Evolutionary conservation across 2,329 filamentous ascomycete species (phyloP).

Genomic region (Blastomyces gilchristii): DNA sequence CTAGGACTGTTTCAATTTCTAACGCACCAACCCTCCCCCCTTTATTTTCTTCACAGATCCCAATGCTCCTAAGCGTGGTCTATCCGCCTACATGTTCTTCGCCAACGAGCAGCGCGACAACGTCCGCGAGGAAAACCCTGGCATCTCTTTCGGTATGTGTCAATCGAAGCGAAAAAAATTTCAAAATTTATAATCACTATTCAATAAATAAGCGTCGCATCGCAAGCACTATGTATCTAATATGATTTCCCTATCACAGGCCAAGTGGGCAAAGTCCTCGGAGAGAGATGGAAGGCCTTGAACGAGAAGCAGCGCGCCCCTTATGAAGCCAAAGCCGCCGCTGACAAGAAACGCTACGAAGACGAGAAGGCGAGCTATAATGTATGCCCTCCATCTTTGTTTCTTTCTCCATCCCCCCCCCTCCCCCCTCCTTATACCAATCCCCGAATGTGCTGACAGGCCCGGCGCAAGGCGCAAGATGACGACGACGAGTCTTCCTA

Average conservation of each 20-base stretch:
- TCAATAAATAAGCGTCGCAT: no score
- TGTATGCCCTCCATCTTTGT: constrained; percentile 44
- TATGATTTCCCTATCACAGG: constrained; percentile 40
- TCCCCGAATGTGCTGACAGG: constrained; percentile 8
- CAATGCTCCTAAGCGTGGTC: constrained; percentile 97
- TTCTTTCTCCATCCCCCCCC: not conserved
- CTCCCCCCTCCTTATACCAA: constrained; percentile 4
- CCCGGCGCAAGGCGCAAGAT: constrained; percentile 12
- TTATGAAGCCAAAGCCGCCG: constrained; percentile 91
- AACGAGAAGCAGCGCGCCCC: constrained; percentile 85
- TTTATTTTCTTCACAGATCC: constrained; percentile 52
- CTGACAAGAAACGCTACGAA: constrained; percentile 98
- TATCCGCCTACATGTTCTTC: constrained; percentile 99
- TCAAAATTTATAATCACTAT: not conserved
- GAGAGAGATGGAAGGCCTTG: constrained; percentile 97
- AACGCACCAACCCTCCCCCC: constrained; percentile 11
- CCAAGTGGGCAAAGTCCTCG: constrained; percentile 95
- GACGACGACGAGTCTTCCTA: constrained; percentile 17
- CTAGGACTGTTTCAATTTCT: not conserved
- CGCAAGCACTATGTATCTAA: not conserved
- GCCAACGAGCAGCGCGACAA: constrained; percentile 98
- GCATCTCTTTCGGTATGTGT: constrained; percentile 77
- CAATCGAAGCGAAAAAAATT: not conserved
- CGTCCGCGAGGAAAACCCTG: constrained; percentile 95
- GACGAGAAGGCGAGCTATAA: constrained; percentile 94